Conservation (phyloP, 2,329 filamentous ascomycete species). For the Gnomoniopsis sp. region DNA sequence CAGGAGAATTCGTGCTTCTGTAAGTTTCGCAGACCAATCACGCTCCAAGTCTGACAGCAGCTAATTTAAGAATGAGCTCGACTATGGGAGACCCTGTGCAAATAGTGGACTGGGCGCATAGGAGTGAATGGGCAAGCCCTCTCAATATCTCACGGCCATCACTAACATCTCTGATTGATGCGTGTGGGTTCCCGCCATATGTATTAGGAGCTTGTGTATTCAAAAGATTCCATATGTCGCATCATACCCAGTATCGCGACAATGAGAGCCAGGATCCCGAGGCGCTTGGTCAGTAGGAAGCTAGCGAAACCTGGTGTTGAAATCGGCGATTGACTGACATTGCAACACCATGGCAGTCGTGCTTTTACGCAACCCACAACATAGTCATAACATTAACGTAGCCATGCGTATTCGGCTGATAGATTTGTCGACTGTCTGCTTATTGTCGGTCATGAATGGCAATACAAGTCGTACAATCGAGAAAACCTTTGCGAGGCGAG, state of each 20-base stretch:
- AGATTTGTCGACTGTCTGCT: conserved; percentile 4
- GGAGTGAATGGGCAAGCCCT: not conserved
- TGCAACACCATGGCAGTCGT: not conserved
- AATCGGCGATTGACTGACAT: too few relatives aligned
- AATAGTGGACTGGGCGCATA: not conserved
- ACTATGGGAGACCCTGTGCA: not conserved
- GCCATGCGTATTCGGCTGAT: conserved; percentile 4
- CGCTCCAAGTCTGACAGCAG: not conserved
- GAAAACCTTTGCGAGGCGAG: not conserved
- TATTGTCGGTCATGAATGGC: not conserved
- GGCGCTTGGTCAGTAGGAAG: not conserved
- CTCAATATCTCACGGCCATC: not conserved
- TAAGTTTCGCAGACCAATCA: not conserved
- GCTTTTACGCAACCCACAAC: not conserved
- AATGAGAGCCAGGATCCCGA: not conserved
- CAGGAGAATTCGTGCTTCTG: not conserved
- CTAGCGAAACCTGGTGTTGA: too few relatives aligned
- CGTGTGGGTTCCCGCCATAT: not conserved
- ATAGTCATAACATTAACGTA: conserved; percentile 2
- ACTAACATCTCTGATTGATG: not conserved
- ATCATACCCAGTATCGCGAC: conserved; percentile 1
- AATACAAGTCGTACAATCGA: not conserved
- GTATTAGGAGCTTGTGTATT: not conserved
- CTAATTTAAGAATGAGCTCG: not conserved
- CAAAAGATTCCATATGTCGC: conserved; percentile 7